A percentile compares a stretch with the other conserved stretches of the same genome.
Evolutionary conservation across 345 rosid species (phyloP).

Genomic region (Hibiscus tridactylites): DNA sequence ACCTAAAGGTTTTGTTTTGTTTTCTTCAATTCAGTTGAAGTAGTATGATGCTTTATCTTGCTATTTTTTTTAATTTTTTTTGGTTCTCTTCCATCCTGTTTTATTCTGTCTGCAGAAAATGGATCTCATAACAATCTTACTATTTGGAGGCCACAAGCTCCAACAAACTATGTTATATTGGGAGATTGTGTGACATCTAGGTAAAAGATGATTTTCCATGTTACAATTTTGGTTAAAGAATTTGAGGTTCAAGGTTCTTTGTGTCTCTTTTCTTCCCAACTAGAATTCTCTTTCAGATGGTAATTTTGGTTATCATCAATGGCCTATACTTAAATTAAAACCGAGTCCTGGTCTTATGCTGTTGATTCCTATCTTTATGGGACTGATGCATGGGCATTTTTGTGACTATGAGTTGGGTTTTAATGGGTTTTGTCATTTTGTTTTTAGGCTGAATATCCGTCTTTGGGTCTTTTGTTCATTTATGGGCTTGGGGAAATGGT

Average conservation of each 20-base stretch:
- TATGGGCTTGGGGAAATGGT: background rate
- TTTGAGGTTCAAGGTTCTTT: background rate
- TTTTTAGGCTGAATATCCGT: background rate
- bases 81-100: background rate
- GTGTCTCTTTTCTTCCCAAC: background rate
- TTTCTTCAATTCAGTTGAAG: slow-evolving; percentile 10
- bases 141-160: slow-evolving; percentile 96
- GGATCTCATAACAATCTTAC: slow-evolving; percentile 70
- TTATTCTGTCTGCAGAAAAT: slow-evolving; percentile 41
- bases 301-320: background rate
- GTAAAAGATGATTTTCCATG: slow-evolving; percentile 25
- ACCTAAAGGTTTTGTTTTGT: slow-evolving; percentile 52
- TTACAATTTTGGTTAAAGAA: background rate
- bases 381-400: background rate
- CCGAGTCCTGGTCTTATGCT: background rate
- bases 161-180: slow-evolving; percentile 83
- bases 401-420: background rate
- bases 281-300: background rate
- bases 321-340: background rate
- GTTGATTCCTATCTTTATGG: background rate
- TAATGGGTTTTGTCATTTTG: background rate
- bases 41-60: background rate
- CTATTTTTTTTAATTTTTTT: background rate
- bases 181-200: slow-evolving; percentile 99
- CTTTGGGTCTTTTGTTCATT: background rate